Base-by-base conservation (phyloP, 371 early-diverging fungal species). In the Chytridium lagenaria region DNA sequence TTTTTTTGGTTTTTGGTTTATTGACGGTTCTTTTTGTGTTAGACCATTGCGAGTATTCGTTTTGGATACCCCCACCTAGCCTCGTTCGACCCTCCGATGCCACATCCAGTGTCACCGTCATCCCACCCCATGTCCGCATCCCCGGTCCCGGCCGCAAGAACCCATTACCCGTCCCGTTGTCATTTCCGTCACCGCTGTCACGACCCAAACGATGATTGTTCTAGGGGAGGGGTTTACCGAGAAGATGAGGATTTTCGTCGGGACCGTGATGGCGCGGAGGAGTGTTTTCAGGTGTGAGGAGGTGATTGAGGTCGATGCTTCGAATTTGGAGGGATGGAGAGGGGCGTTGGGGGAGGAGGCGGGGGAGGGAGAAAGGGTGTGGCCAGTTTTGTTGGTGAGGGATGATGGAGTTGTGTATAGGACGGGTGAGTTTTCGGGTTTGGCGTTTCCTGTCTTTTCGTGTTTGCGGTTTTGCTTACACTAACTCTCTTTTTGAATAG, bases 391-490 rank as follows among this genome's bases (percentile, higher is more conserved):
- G 67, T 23, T 67, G 19, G 49, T 67, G 44, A 30, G 67, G 44
- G 67, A 37, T 22, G 67, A 67, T 38, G 67, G 67, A 2, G 44
- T 67, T 38, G 67, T 67, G 38, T 67, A 67, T 49, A 37, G 67
- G 49, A 44, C 67, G 30, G 67, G 67, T 67, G 44, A 38, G 67
- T 19, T 63, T 34, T n/a, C n/a, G n/a, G n/a, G n/a, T n/a, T n/a
- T n/a, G n/a, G n/a, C n/a, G n/a, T n/a, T n/a, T n/a, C n/a, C n/a
- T n/a, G n/a, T n/a, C n/a, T n/a, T n/a, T n/a, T n/a, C n/a, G n/a
- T n/a, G n/a, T n/a, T n/a, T n/a, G n/a, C n/a, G n/a, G n/a, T n/a
- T n/a, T n/a, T n/a, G n/a, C n/a, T n/a, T n/a, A n/a, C n/a, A n/a
- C n/a, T n/a, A n/a, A n/a, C n/a, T n/a, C n/a, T n/a, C n/a, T n/a